A percentile compares a stretch with the other conserved stretches of the same genome.
These are phyloP conservation scores for Scutellaria baicalensis DNA, from an alignment of 257 asterid genomes.

Conservation along the genomic window DNA sequence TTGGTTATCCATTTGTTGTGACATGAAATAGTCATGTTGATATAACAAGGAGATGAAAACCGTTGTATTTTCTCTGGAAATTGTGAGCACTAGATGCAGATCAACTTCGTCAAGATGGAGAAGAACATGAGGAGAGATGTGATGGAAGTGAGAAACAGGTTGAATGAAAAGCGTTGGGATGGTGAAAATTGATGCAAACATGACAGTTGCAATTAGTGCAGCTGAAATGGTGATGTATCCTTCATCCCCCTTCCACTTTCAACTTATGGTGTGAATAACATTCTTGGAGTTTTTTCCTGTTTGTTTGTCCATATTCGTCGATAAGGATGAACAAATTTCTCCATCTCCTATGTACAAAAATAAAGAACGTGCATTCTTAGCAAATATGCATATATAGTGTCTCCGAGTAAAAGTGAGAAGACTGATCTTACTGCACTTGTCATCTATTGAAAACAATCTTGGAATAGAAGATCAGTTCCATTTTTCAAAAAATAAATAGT, in stretches of 20 bases:
- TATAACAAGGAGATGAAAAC: too few relatives aligned
- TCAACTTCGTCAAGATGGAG: slow-evolving; percentile 16
- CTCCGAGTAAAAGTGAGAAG: too few relatives aligned
- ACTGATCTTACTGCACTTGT: too few relatives aligned
- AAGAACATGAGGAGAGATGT: slow-evolving; percentile 18
- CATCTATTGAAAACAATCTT: too few relatives aligned
- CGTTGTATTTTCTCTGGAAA: too few relatives aligned
- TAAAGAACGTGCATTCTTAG: too few relatives aligned
- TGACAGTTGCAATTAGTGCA: slow-evolving; percentile 16
- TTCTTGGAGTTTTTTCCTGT: not conserved
- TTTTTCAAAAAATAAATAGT: too few relatives aligned
- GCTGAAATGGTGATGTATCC: slow-evolving; percentile 22
- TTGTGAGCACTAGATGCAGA: too few relatives aligned
- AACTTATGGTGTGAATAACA: slow-evolving; percentile 9
- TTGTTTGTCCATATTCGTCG: not conserved
- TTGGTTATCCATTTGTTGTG: too few relatives aligned
- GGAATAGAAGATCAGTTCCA: too few relatives aligned
- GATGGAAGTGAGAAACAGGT: slow-evolving; percentile 7
- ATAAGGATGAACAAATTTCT: not conserved
- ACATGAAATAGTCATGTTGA: too few relatives aligned
- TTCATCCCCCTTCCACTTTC: slow-evolving; percentile 23
- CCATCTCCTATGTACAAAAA: slow-evolving; percentile 17
- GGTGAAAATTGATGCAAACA: slow-evolving; percentile 19
- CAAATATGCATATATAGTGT: too few relatives aligned
- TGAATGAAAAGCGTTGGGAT: not conserved